These are phyloP conservation scores for Debaryomyces subglobosus DNA, from an alignment of 1,139 yeast species.

Conservation along the genomic window DNA sequence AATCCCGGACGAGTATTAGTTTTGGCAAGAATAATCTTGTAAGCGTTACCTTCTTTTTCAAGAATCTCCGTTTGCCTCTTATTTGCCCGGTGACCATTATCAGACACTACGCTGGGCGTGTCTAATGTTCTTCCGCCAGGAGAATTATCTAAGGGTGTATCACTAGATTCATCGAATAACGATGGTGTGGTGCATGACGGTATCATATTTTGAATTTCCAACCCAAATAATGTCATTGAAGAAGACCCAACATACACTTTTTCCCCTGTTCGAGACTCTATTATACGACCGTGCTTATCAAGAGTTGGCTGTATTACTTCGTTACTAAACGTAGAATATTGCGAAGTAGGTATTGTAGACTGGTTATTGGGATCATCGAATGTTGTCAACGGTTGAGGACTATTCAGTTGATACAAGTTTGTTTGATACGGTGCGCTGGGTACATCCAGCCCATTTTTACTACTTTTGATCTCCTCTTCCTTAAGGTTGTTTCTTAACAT, in stretches of 20 bases:
- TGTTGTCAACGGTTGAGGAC: not conserved
- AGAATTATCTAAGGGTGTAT: conserved; percentile 16
- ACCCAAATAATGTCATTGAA: conserved; percentile 77
- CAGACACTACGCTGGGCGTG: not conserved
- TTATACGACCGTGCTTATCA: conserved; percentile 69
- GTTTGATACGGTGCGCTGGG: not conserved
- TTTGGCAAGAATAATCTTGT: conserved; percentile 66
- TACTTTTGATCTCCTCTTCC: conserved; percentile 26
- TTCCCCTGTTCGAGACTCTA: conserved; percentile 75
- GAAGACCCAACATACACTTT: conserved; percentile 77
- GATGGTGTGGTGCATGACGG: conserved; percentile 32
- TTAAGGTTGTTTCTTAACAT: conserved; percentile 50
- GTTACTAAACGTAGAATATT: not conserved
- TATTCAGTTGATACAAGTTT: not conserved
- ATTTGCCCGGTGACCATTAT: not conserved
- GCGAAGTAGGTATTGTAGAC: not conserved
- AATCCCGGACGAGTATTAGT: conserved; percentile 70
- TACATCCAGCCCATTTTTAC: conserved; percentile 7
- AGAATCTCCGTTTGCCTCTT: conserved; percentile 50
- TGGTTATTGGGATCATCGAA: not conserved
- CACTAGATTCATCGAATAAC: conserved; percentile 17
- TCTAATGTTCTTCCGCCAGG: conserved; percentile 8
- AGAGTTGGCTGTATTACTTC: conserved; percentile 68
- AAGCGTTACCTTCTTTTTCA: conserved; percentile 76
- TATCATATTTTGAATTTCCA: conserved; percentile 70